Evolutionary conservation across 257 asterid species (phyloP), one percentile per base, ranked within the genome.

Genomic region (Avicennia marina): DNA sequence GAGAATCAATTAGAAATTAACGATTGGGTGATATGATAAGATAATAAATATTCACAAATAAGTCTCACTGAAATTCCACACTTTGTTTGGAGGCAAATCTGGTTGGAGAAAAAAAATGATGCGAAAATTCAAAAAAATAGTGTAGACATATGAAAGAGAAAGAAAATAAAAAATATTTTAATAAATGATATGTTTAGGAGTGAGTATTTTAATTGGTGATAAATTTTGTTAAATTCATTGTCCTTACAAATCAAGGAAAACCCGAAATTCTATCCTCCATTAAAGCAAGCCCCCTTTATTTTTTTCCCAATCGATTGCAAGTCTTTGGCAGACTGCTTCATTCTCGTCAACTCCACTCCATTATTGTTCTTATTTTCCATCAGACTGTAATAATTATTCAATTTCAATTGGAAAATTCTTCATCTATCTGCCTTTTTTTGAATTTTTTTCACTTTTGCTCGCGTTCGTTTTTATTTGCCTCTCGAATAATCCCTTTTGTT

Each of bases 401-500:
- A 16, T 53, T 47, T 47, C 38, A 29, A 2, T 13, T 3, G 29
- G 66, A 41, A 47, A 36, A 10, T 25, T 36, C 17, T 19, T 40
- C 18, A 50, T 42, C 1, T 32, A 17, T 53, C 31, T 31, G 19
- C 47, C 12, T 33, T 21, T 25, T 11, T 50, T 26, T 13, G 5
- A 12, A 8, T 9, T 13, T 13, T 21, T 34, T 25, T 4, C n/a
- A n/a, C n/a, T 22, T 15, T 36, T 46, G n/a, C n/a, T n/a, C n/a
- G n/a, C n/a, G n/a, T n/a, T n/a, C n/a, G n/a, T n/a, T n/a, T n/a
- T n/a, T n/a, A n/a, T n/a, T n/a, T n/a, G n/a, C n/a, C n/a, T n/a
- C 36, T 49, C 39, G 29, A 44, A 40, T 41, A 59, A 36, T 25
- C n/a, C n/a, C n/a, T n/a, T n/a, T n/a, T n/a, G n/a, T n/a, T 54